These are phyloP conservation scores for Letharia columbiana DNA, from an alignment of 495 filamentous ascomycete species.

Conservation along the genomic window DNA sequence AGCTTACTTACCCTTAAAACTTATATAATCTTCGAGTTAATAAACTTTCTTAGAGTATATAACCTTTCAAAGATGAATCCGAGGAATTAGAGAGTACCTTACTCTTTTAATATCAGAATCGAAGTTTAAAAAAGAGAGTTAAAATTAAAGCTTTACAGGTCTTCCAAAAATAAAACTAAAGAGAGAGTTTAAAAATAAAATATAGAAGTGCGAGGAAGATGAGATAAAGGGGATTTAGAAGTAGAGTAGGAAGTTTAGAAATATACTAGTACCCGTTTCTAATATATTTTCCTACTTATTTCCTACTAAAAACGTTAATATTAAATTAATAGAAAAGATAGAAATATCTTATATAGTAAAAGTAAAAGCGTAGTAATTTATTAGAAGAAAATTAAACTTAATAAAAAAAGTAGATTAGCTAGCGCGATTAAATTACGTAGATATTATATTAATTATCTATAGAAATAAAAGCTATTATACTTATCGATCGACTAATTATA, in stretches of 20 bases:
- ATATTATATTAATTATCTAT: too few relatives aligned
- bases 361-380: constrained; percentile 20
- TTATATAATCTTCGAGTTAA: neutral
- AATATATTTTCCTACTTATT: neutral
- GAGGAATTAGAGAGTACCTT: neutral
- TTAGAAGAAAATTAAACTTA: constrained; percentile 20
- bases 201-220: neutral
- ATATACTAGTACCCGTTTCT: neutral
- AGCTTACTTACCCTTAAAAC: neutral
- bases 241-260: neutral
- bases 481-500: too few relatives aligned
- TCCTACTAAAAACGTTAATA: neutral
- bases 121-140: neutral
- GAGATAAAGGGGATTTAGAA: neutral
- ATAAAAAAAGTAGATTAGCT: constrained; percentile 22
- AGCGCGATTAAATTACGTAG: neutral
- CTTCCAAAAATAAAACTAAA: neutral
- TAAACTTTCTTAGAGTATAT: neutral
- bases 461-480: too few relatives aligned
- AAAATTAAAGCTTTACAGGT: neutral
- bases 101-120: neutral
- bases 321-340: neutral
- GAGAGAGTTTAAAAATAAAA: neutral
- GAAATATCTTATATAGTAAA: constrained; percentile 11
- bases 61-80: neutral